Percentiles rank a stretch among this genome's conserved stretches.
Evolutionary conservation across 805 yeast genomes (phyloP).

Genomic region (Sporopachydermia lactativora): DNA sequence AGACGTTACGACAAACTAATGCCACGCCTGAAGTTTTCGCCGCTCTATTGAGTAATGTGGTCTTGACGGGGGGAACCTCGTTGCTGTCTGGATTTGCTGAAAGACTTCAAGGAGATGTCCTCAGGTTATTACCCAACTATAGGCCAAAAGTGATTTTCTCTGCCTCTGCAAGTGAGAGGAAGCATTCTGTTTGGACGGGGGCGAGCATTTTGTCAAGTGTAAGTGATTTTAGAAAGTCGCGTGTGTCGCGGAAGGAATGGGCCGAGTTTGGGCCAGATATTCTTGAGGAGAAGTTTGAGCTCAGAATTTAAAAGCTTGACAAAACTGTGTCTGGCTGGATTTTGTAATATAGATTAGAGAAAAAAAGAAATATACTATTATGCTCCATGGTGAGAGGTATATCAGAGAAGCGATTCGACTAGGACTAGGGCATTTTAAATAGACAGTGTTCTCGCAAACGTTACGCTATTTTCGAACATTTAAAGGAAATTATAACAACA

Average conservation of each 20-base stretch:
- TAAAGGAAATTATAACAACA: too few relatives aligned
- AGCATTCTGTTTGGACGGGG: slow-evolving; percentile 56
- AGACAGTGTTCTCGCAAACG: too few relatives aligned
- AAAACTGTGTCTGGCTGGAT: too few relatives aligned
- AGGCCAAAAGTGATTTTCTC: slow-evolving; percentile 26
- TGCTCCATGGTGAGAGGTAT: too few relatives aligned
- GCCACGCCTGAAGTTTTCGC: slow-evolving; percentile 29
- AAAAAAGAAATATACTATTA: too few relatives aligned
- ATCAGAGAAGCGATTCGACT: too few relatives aligned
- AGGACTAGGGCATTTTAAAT: too few relatives aligned
- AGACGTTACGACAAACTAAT: slow-evolving; percentile 31
- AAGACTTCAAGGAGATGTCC: slow-evolving; percentile 39
- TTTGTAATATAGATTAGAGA: too few relatives aligned
- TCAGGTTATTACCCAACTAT: slow-evolving; percentile 38
- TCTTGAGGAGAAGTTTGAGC: slow-evolving; percentile 21
- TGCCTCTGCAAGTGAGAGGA: slow-evolving; percentile 34
- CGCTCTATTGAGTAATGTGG: slow-evolving; percentile 29
- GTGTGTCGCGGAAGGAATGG: slow-evolving; percentile 49
- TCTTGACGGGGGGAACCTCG: slow-evolving; percentile 49
- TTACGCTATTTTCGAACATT: too few relatives aligned
- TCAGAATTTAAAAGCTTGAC: too few relatives aligned
- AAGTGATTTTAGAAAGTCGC: slow-evolving; percentile 43
- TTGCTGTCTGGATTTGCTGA: slow-evolving; percentile 41
- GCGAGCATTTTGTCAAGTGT: slow-evolving; percentile 52
- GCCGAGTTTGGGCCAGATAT: slow-evolving; percentile 40